Base-by-base conservation (phyloP, 2,329 filamentous ascomycete genomes). In the Fusarium sp. region DNA sequence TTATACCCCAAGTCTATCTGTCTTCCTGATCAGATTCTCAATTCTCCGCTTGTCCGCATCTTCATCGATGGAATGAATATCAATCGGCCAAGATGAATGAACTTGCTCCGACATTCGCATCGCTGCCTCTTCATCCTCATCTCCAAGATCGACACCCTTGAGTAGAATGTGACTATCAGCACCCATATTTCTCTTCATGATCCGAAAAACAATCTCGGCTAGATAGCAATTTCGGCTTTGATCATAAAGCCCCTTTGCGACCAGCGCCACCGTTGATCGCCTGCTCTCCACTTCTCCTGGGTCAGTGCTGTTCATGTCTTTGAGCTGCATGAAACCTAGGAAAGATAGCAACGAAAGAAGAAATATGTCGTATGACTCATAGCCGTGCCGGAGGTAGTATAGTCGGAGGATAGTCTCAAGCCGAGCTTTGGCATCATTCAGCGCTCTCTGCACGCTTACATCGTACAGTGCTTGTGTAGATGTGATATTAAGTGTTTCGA, bases 111-210 rank as follows among this genome's bases (percentile, higher is more conserved):
- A 6, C 29, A 59, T 42, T 11, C 4, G 18, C 7, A 3, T 32
- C 4, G 14, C 11, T 1, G 18, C 29, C n/a, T 45, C 56, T 0
- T 10, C 48, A 0, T 24, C 34, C 7, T 58, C 48, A 2, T 58
- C 48, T n/a, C 2, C 16, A 2, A 12, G 0, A 5, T 48, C 55
- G 2, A 32, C 1, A 2, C 22, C 25, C 2, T 22, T 32, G 0
- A 58, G 10, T 2, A 55, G n/a, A 2, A 32, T 7, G 1, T 25
- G 0, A 6, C 12, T 18, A 6, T 32, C 18, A 3, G 4, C 9
- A 4, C 13, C 55, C 1, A 58, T 14, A 3, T 8, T 58, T 0
- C 7, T 8, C 10, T 32, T 58, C 2, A 55, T 8, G 1, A 58
- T 2, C 2, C 25, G 25, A 13, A 42, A 13, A 0, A 58, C 25